Evolutionary conservation across 345 rosid genomes (phyloP).

Genomic region (Salix brachista): DNA sequence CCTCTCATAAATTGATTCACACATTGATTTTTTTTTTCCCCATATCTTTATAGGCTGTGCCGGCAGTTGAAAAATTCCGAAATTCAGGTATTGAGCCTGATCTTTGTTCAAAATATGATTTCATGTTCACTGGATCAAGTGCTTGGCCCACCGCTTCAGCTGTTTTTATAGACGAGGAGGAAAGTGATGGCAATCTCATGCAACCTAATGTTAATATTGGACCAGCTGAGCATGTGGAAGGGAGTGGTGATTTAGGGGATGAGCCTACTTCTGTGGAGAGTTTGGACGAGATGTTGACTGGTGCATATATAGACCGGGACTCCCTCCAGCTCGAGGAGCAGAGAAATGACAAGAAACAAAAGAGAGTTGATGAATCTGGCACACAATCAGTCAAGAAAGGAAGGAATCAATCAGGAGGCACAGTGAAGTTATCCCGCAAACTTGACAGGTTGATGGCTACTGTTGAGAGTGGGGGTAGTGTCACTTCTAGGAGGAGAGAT

Average conservation of each 20-base stretch:
- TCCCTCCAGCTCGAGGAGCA: background rate
- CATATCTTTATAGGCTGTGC: background rate
- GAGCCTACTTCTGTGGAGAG: constrained; percentile 2
- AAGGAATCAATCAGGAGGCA: background rate
- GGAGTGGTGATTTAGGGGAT: background rate
- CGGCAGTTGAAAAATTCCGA: constrained; percentile 3
- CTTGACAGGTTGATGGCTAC: background rate
- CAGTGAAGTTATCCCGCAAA: background rate
- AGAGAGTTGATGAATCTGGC: background rate
- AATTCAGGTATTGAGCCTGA: constrained; percentile 5
- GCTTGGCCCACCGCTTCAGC: background rate
- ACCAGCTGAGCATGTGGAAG: background rate
- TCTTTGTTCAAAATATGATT: constrained; percentile 8
- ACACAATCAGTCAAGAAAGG: background rate
- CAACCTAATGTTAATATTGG: background rate
- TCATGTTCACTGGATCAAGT: background rate
- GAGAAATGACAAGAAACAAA: background rate
- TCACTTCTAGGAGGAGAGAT: constrained; percentile 3
- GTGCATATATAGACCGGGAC: background rate
- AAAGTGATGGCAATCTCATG: background rate
- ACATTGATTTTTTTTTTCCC: background rate
- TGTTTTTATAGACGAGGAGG: background rate
- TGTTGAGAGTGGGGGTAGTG: constrained; percentile 6
- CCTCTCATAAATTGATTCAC: background rate
- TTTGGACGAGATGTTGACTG: background rate